Conservation (phyloP, 108 stramenopile genomes). For the Cyclostephanos invisitatus region DNA sequence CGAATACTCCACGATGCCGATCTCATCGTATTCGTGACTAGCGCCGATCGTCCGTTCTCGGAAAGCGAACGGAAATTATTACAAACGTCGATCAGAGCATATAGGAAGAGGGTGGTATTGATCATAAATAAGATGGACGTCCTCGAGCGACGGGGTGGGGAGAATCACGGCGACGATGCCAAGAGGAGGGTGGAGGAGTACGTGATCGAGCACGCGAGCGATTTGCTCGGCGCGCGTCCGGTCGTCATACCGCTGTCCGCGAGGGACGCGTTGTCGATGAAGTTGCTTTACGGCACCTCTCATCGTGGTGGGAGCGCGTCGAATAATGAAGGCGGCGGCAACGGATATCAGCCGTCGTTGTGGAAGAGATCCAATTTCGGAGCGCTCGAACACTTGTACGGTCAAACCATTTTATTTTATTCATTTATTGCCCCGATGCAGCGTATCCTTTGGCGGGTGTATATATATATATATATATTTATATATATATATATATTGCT, state of each 20-base stretch:
- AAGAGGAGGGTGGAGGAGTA: constrained; percentile 73
- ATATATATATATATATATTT: no score
- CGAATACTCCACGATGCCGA: constrained; percentile 78
- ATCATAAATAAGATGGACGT: constrained; percentile 90
- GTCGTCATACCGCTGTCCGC: constrained; percentile 76
- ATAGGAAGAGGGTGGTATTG: constrained; percentile 75
- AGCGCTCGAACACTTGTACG: constrained; percentile 61
- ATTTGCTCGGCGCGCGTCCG: constrained; percentile 70
- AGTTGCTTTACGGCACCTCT: constrained; percentile 43
- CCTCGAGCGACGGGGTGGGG: constrained; percentile 59
- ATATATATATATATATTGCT: not conserved
- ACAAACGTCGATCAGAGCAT: constrained; percentile 59
- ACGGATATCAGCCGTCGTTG: constrained; percentile 15
- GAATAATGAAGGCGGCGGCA: constrained; percentile 9
- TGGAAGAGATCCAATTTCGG: constrained; percentile 73
- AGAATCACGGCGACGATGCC: constrained; percentile 60
- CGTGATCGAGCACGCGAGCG: constrained; percentile 71
- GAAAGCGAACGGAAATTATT: constrained; percentile 69
- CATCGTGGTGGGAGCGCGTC: not conserved
- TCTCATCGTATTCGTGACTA: constrained; percentile 81
- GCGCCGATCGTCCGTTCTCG: constrained; percentile 84
- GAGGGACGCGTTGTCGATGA: constrained; percentile 70
- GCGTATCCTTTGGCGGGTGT: no score
- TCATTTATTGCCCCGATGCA: not conserved
- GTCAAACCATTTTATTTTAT: not conserved